Conservation (phyloP, 768 basidiomycete species). For the Russula emetica region DNA sequence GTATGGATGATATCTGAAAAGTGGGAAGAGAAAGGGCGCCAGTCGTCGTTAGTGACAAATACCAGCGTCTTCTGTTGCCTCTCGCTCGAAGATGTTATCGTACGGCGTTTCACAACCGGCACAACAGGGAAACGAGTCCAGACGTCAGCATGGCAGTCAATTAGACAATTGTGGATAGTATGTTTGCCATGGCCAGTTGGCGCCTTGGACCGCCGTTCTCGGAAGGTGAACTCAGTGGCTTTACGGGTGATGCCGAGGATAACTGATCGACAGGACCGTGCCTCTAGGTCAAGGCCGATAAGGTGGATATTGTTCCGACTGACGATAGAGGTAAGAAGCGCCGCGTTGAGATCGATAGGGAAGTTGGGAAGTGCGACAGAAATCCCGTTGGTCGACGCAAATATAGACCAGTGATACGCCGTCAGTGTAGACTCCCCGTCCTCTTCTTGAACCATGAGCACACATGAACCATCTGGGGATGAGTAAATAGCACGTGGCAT, state of each 20-base stretch:
- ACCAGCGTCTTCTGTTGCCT: slow-evolving; percentile 37
- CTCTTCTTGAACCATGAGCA: slow-evolving; percentile 37
- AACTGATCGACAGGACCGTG: slow-evolving; percentile 40
- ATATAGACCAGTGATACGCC: slow-evolving; percentile 54
- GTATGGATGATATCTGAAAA: slow-evolving; percentile 43
- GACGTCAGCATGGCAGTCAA: slow-evolving; percentile 17
- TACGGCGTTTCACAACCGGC: slow-evolving; percentile 11
- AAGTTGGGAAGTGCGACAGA: slow-evolving; percentile 34
- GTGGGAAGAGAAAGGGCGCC: slow-evolving; percentile 39
- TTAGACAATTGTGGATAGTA: slow-evolving; percentile 40
- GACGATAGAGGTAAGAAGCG: slow-evolving; percentile 45
- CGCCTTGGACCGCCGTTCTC: slow-evolving; percentile 37
- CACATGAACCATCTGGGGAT: slow-evolving; percentile 53
- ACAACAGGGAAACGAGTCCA: slow-evolving; percentile 23
- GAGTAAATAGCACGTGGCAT: slow-evolving; percentile 40
- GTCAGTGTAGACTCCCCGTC: slow-evolving; percentile 29
- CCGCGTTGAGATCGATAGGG: slow-evolving; percentile 25
- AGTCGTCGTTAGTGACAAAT: slow-evolving; percentile 43
- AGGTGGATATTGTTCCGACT: slow-evolving; percentile 43
- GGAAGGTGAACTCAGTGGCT: slow-evolving; percentile 54
- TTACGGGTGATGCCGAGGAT: slow-evolving; percentile 51
- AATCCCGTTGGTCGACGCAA: slow-evolving; percentile 49
- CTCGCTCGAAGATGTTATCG: slow-evolving; percentile 26
- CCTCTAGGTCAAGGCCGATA: slow-evolving; percentile 38
- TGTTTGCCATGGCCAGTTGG: slow-evolving; percentile 23